Evolutionary conservation across 2,329 filamentous ascomycete genomes (phyloP).

Genomic region (Exophiala sp.): DNA sequence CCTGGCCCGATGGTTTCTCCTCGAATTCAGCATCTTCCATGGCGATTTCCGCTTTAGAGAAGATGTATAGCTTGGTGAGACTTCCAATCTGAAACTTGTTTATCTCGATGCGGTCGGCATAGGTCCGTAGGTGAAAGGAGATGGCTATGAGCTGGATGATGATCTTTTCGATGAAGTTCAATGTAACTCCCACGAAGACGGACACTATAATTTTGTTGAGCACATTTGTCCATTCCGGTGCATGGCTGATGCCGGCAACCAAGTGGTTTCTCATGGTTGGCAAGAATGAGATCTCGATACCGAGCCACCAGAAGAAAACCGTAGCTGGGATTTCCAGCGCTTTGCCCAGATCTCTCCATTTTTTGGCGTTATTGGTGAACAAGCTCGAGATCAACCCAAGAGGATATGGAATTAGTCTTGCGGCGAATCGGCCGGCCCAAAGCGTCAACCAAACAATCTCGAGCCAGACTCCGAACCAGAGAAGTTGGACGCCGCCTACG

Average conservation of each 20-base stretch:
- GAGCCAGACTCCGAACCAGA: slow-evolving; percentile 95
- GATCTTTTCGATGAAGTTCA: slow-evolving; percentile 90
- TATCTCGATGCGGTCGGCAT: slow-evolving; percentile 82
- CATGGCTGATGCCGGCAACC: slow-evolving; percentile 49
- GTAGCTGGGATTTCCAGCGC: slow-evolving; percentile 81
- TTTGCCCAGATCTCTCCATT: slow-evolving; percentile 86
- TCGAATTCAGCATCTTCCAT: slow-evolving; percentile 76
- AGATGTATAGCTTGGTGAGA: slow-evolving; percentile 62
- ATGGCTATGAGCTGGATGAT: slow-evolving; percentile 93
- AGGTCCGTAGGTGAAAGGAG: slow-evolving; percentile 86
- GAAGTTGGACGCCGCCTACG: slow-evolving; percentile 70
- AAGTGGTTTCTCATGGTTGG: slow-evolving; percentile 73
- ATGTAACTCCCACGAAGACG: slow-evolving; percentile 71
- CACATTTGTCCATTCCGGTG: slow-evolving; percentile 67
- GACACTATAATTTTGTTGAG: slow-evolving; percentile 84
- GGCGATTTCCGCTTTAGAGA: slow-evolving; percentile 61
- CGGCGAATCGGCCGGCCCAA: slow-evolving; percentile 70
- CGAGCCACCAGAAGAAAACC: slow-evolving; percentile 88
- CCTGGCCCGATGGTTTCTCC: slow-evolving; percentile 47
- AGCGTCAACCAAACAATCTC: slow-evolving; percentile 89
- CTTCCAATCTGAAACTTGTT: slow-evolving; percentile 85
- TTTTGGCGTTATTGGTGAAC: slow-evolving; percentile 83
- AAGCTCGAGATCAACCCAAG: slow-evolving; percentile 66
- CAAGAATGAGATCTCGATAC: slow-evolving; percentile 78
- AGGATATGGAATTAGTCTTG: slow-evolving; percentile 61